Conservation (phyloP, 1,284 basidiomycete species). For the Chalciporus sp. region DNA sequence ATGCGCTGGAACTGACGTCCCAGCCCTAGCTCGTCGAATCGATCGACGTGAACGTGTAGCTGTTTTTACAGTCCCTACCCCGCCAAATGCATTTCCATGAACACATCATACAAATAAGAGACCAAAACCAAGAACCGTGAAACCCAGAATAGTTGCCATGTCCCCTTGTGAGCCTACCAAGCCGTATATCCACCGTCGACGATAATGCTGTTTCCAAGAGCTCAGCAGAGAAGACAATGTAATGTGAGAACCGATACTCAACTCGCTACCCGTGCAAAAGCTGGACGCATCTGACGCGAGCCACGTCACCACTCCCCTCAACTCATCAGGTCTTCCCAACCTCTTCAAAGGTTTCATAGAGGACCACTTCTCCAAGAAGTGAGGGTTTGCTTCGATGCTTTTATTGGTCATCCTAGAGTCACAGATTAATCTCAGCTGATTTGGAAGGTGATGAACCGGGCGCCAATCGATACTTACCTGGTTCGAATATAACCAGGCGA, state of each 20-base stretch:
- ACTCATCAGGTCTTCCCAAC: constrained; percentile 43
- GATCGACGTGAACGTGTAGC: background rate
- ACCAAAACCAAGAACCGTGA: background rate
- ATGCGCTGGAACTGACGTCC: too few relatives aligned
- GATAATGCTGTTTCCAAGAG: background rate
- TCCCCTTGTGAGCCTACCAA: background rate
- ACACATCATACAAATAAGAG: background rate
- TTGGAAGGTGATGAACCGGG: background rate
- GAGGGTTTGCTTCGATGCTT: constrained; percentile 66
- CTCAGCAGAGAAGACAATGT: background rate
- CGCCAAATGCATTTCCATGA: background rate
- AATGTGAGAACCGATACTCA: constrained; percentile 8
- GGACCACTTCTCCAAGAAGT: constrained; percentile 68
- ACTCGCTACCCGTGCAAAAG: constrained; percentile 38
- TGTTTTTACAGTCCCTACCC: background rate
- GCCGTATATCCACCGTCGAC: background rate
- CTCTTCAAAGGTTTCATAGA: constrained; percentile 65
- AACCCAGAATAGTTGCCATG: background rate
- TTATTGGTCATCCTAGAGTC: constrained; percentile 61
- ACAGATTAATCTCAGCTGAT: background rate
- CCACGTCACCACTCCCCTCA: constrained; percentile 46
- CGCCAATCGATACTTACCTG: background rate
- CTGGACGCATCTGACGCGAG: constrained; percentile 39
- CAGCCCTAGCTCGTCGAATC: background rate
- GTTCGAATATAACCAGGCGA: constrained; percentile 14